A percentile compares a stretch with the other conserved stretches of the same genome.
Conservation (phyloP, 768 basidiomycete genomes). For the Cystobasidiopsis lactophilus region DNA sequence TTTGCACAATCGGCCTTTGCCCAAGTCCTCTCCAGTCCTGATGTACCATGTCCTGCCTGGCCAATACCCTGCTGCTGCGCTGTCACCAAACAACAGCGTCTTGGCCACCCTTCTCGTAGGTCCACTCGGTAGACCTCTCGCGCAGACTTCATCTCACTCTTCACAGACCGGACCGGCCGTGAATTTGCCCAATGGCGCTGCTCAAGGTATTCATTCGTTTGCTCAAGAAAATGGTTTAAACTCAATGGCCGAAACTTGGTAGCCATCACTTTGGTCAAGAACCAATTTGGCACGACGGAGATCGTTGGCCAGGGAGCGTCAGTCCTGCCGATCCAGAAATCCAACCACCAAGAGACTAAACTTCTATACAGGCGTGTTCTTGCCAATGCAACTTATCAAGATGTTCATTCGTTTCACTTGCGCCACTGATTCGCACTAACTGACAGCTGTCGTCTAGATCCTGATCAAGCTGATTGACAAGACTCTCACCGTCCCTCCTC, state of each 20-base stretch:
- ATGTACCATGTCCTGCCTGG: neutral
- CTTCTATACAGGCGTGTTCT: neutral
- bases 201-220: no score
- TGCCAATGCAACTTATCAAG: neutral
- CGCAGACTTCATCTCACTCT: neutral
- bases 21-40: no score
- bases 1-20: no score
- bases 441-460: no score
- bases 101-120: neutral
- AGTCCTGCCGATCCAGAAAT: no score
- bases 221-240: neutral
- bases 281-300: neutral
- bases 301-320: neutral
- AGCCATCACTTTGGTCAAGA: neutral
- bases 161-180: neutral
- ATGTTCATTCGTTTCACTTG: no score
- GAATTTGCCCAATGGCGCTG: no score
- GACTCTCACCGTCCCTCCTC: neutral
- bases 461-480: constrained; percentile 1
- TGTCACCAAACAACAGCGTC: neutral
- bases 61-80: neutral
- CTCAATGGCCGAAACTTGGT: neutral
- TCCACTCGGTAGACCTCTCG: neutral
- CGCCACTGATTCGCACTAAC: no score
- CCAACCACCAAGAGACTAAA: no score